Evolutionary conservation across 495 filamentous ascomycete species (phyloP), one percentile per base, ranked within the genome.

Genomic region (Chlorociboria aeruginascens): DNA sequence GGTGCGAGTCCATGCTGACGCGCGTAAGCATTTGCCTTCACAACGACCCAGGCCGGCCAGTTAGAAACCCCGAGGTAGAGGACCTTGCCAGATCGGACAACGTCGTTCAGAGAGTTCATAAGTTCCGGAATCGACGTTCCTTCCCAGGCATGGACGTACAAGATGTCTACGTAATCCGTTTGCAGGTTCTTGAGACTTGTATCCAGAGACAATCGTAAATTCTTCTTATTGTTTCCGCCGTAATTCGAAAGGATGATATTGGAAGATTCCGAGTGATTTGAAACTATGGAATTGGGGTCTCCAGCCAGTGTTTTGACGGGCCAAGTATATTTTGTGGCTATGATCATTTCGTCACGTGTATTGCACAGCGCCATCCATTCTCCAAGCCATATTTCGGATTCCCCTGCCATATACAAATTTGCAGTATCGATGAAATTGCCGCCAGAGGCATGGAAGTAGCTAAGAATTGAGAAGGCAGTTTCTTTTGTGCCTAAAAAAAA

Each of bases 351-450:
- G 48, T 82, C 78, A 0, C 79, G 67, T 28, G 66, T 68, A 1
- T 61, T 58, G 11, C 69, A 63, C 14, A 57, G 36, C 7, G 66
- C 55, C 65, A 85, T 71, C 81, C 80, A 84, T 52, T 82, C 80
- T 30, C 82, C 82, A 17, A 86, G 53, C 74, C 76, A 80, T 9
- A 49, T 49, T 53, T 85, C 82, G 9, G 77, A 81, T 46, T 83
- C 54, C 41, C 71, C 79, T 32, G 61, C 54, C 50, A 84, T 77
- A 63, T 86, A 86, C 60, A 65, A 69, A 55, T 74, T 81, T 32
- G 77, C 71, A 3, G 78, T 84, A 53, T 86, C 82, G 57, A 86
- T 79, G 64, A 84, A 83, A 63, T 85, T 84, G 38, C 81, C 81
- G 11, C 80, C 80, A 29, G 69, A 60, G 1, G 61, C 60, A 36